Evolutionary conservation across 345 rosid species (phyloP), one percentile per base, ranked within the genome.

Genomic region (Citrus sinensis): DNA sequence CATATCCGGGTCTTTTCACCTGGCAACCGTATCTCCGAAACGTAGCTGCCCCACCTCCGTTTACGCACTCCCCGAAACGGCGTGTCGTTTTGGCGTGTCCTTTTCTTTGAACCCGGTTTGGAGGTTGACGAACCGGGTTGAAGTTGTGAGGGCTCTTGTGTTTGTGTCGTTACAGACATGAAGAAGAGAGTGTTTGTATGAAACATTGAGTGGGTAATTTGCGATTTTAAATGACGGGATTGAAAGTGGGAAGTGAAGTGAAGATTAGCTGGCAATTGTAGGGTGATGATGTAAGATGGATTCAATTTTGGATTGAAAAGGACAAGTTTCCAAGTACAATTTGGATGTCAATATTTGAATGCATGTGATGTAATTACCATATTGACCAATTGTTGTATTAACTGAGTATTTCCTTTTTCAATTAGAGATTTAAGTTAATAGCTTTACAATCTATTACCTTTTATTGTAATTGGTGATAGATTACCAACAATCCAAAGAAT

Each of bases 31-130:
- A 83, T 80, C 73, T 83, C 83, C 2, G 85, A 83, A 6, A 83
- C 85, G 55, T 76, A 83, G 16, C 83, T 79, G n/a, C 85, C 83
- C 85, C 85, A 83, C 22, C 63, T 80, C 32, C 85, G 80, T 22
- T 51, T 76, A 16, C 85, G 79, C 14, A 83, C 83, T 6, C 85
- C 85, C 16, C 71, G 76, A 29, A 76, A 83, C 4, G 66, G 78
- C 22, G 58, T 29, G 34, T 76, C 80, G 25, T n/a, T n/a, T 37
- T 80, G 66, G 30, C 67, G 60, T 19, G 58, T 68, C 63, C 67
- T 65, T 64, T 83, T 83, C 61, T 7, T 40, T 39, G 78, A 83
- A 3, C 39, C 70, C 27, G 46, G 30, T 9, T 71, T 63, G n/a
- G 51, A 14, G 19, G 40, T 19, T 6, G 65, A 6, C 14, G 64